A percentile compares a stretch with the other conserved stretches of the same genome.
phyloP scores from a whole-genome alignment of 2,329 filamentous ascomycete genomes.

The Aspergillus transmontanensis region DNA sequence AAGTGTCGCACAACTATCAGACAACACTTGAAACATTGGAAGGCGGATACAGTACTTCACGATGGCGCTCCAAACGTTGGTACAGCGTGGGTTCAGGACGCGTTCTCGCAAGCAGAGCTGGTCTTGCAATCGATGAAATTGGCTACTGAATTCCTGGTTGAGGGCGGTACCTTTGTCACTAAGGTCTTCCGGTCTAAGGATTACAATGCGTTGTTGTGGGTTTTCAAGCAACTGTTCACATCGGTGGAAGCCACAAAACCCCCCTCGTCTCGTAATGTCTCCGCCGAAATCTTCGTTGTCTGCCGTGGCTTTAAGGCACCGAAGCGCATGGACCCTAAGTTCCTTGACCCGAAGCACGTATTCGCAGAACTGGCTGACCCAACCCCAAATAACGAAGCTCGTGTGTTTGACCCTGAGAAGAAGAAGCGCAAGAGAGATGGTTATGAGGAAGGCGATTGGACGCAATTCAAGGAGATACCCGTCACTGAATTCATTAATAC shows the following conservation, averaged over 20 bases:
- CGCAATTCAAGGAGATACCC: constrained; percentile 83
- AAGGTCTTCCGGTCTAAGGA: constrained; percentile 98
- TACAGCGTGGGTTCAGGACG: constrained; percentile 97
- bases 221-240: constrained; percentile 93
- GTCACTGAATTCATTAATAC: constrained; percentile 95
- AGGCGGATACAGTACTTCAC: constrained; percentile 92
- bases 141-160: constrained; percentile 86
- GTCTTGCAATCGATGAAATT: constrained; percentile 88
- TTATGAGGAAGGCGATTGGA: constrained; percentile 95
- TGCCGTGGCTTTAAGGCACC: constrained; percentile 94
- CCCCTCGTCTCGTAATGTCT: constrained; percentile 92
- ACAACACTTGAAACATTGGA: constrained; percentile 91
- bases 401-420: constrained; percentile 94
- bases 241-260: constrained; percentile 98
- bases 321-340: constrained; percentile 87
- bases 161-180: constrained; percentile 91
- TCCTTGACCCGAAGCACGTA: constrained; percentile 84
- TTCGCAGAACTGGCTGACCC: constrained; percentile 89
- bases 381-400: constrained; percentile 92
- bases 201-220: constrained; percentile 94
- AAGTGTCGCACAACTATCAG: constrained; percentile 91
- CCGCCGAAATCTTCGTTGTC: constrained; percentile 97
- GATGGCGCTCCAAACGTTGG: constrained; percentile 98
- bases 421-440: constrained; percentile 98
- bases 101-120: constrained; percentile 94